phyloP scores from a whole-genome alignment of 2,329 filamentous ascomycete species.

The Beauveria sp. region DNA sequence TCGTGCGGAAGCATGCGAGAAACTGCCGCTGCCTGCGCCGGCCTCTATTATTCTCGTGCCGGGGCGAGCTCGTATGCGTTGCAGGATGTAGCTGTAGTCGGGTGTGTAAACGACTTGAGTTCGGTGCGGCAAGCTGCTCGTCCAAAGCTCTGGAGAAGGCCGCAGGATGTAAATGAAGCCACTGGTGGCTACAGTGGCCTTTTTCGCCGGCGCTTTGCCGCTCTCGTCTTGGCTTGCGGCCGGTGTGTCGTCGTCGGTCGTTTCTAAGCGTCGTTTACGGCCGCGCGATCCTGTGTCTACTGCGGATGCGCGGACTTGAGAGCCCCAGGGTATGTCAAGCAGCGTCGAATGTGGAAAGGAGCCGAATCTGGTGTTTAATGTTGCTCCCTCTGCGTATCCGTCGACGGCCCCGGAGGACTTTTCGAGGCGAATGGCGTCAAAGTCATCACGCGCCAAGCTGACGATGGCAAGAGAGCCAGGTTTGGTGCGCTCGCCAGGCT shows the following conservation, averaged over 20 bases:
- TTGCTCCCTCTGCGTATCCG: slow-evolving; percentile 68
- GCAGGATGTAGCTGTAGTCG: slow-evolving; percentile 78
- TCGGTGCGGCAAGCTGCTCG: slow-evolving; percentile 67
- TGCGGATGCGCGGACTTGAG: slow-evolving; percentile 79
- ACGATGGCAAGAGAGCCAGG: slow-evolving; percentile 69
- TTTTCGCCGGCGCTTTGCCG: slow-evolving; percentile 33
- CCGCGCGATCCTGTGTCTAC: slow-evolving; percentile 90
- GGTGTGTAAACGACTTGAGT: slow-evolving; percentile 84
- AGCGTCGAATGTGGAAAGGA: slow-evolving; percentile 78
- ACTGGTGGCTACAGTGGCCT: slow-evolving; percentile 46
- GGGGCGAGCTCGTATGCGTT: slow-evolving; percentile 65
- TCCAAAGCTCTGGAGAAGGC: slow-evolving; percentile 78
- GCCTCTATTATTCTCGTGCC: slow-evolving; percentile 71
- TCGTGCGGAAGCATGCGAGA: slow-evolving; percentile 70
- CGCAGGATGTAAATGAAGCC: slow-evolving; percentile 74
- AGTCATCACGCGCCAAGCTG: slow-evolving; percentile 80
- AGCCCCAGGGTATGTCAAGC: slow-evolving; percentile 78
- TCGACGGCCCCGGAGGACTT: slow-evolving; percentile 54
- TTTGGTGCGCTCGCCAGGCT: slow-evolving; percentile 54
- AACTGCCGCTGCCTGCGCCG: slow-evolving; percentile 74
- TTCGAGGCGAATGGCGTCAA: slow-evolving; percentile 66
- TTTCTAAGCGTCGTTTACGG: slow-evolving; percentile 52
- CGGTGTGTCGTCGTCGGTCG: slow-evolving; percentile 30
- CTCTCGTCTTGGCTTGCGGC: slow-evolving; percentile 26
- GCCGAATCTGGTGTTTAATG: slow-evolving; percentile 88